These are phyloP conservation scores for Salix exigua DNA, from an alignment of 345 rosid genomes.

Conservation along the genomic window DNA sequence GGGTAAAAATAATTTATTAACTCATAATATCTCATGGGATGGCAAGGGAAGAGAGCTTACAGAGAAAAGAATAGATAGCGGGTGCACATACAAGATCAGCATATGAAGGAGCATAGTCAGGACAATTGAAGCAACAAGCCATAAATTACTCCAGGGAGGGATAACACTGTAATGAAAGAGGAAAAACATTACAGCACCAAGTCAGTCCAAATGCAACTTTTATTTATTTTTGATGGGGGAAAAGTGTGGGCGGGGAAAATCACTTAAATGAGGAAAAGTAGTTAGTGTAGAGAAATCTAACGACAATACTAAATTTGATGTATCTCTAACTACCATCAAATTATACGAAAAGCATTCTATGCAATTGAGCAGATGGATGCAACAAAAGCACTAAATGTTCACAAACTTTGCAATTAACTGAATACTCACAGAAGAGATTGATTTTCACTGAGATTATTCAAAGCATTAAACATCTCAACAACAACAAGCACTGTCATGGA, in stretches of 20 bases:
- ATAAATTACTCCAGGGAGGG: constrained; percentile 97
- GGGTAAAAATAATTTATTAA: neutral
- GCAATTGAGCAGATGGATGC: neutral
- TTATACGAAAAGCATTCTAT: neutral
- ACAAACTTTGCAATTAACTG: neutral
- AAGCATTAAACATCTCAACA: constrained; percentile 98
- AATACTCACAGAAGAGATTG: constrained; percentile 87
- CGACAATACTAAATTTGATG: no score
- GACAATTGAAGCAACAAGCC: constrained; percentile 91
- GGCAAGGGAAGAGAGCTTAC: constrained; percentile 46
- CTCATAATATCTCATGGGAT: constrained; percentile 2
- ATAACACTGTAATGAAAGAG: constrained; percentile 54
- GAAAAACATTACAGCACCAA: neutral
- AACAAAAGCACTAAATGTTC: neutral
- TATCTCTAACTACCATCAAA: neutral
- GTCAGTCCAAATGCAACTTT: neutral
- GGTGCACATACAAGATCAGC: constrained; percentile 73
- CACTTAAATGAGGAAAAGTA: neutral
- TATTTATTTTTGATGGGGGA: neutral
- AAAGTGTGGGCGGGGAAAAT: neutral
- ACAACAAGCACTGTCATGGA: constrained; percentile 99
- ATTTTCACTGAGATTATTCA: constrained; percentile 97
- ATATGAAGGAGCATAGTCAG: constrained; percentile 90
- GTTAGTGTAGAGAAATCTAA: neutral
- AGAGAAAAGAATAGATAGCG: constrained; percentile 87